These are phyloP conservation scores for Ophiostoma australiae DNA, from an alignment of 2,329 filamentous ascomycete genomes.

Conservation along the genomic window DNA sequence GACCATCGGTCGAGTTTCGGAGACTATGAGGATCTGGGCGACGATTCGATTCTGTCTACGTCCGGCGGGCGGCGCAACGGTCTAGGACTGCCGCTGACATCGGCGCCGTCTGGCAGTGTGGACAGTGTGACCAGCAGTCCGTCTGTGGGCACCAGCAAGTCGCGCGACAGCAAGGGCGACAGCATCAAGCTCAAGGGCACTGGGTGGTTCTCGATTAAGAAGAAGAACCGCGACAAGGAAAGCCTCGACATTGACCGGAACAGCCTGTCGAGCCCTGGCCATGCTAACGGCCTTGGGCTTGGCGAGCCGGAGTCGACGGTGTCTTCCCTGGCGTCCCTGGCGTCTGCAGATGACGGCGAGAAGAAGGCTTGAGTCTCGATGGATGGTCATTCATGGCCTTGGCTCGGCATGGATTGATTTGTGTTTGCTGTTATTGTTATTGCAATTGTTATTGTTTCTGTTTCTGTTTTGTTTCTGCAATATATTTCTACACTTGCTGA, in stretches of 20 bases:
- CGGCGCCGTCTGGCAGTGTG: constrained; percentile 4
- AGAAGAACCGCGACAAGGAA: constrained; percentile 56
- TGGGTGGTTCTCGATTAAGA: constrained; percentile 54
- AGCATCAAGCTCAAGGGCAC: constrained; percentile 41
- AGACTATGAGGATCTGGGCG: constrained; percentile 49
- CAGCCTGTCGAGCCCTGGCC: constrained; percentile 17
- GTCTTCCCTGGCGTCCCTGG: constrained; percentile 22
- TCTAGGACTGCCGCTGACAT: constrained; percentile 32
- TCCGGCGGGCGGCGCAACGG: constrained; percentile 24
- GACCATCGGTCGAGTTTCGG: constrained; percentile 54
- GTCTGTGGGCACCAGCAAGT: constrained; percentile 48
- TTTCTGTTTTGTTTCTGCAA: background rate
- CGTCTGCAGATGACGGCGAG: constrained; percentile 23
- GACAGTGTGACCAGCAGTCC: constrained; percentile 42
- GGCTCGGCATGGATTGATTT: background rate
- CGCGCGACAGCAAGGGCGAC: constrained; percentile 32
- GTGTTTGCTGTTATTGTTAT: background rate
- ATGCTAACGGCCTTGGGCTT: background rate
- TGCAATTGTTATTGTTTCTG: constrained; percentile 7
- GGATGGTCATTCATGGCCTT: background rate
- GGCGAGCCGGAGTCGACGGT: constrained; percentile 25
- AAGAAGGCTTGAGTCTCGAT: constrained; percentile 3
- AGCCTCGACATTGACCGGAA: constrained; percentile 49
- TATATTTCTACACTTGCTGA: background rate
- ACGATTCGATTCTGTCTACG: constrained; percentile 35